Percentiles rank a stretch among this genome's conserved stretches.
Evolutionary conservation across 768 basidiomycete genomes (phyloP).

Genomic region (Suillus plorans): DNA sequence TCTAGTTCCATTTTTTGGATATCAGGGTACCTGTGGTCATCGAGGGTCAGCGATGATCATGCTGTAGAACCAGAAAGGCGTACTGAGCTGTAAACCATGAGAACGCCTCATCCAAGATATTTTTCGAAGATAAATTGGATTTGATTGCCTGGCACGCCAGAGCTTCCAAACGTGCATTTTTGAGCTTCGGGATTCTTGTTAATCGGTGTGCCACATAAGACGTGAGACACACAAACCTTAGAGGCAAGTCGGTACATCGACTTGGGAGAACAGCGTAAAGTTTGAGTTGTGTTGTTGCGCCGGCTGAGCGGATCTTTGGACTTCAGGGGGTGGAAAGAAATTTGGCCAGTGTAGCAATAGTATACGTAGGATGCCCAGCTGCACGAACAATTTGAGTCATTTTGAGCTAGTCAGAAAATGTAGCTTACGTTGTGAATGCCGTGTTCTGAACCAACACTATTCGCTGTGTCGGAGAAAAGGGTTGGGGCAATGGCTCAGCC

Average conservation of each 20-base stretch:
- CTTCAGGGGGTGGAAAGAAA: conserved; percentile 24
- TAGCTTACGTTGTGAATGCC: conserved; percentile 27
- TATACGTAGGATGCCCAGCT: conserved; percentile 30
- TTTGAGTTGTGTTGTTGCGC: neutral
- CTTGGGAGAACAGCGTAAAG: conserved; percentile 33
- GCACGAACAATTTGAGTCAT: neutral
- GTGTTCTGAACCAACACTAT: conserved; percentile 30
- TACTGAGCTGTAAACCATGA: conserved; percentile 33
- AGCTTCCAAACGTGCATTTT: neutral
- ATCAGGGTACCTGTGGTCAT: conserved; percentile 15
- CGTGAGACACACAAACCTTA: conserved; percentile 13
- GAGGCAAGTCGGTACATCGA: conserved; percentile 37
- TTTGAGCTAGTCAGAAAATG: neutral
- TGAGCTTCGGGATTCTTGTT: neutral
- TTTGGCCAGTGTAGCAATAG: conserved; percentile 31
- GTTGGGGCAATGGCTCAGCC: conserved; percentile 13
- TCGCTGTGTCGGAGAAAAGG: conserved; percentile 21
- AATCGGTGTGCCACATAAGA: neutral
- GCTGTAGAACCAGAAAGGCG: neutral
- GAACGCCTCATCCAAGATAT: conserved; percentile 29
- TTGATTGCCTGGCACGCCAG: conserved; percentile 23
- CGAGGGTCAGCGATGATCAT: neutral
- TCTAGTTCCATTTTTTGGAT: conserved; percentile 11
- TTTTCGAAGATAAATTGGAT: conserved; percentile 21
- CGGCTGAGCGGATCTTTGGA: conserved; percentile 10